phyloP scores from a whole-genome alignment of 2,329 filamentous ascomycete species.

The Elsinoe arachidis region DNA sequence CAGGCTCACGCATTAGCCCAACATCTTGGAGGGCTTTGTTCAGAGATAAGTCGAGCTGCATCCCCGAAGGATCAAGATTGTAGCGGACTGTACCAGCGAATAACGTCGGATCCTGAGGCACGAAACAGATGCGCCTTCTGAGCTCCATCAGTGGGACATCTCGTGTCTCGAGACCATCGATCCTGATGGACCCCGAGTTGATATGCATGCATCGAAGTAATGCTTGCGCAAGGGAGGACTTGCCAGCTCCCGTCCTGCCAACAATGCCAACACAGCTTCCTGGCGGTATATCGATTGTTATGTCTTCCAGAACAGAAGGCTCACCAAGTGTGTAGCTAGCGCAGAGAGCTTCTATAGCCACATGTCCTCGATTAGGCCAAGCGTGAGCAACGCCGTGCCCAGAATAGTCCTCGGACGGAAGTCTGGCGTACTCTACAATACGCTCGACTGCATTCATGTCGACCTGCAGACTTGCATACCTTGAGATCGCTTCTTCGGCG shows the following conservation, averaged over 20 bases:
- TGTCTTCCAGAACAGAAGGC: slow-evolving; percentile 40
- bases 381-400: slow-evolving; percentile 83
- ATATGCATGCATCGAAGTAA: slow-evolving; percentile 61
- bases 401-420: slow-evolving; percentile 77
- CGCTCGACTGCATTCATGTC: slow-evolving; percentile 62
- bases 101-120: slow-evolving; percentile 75
- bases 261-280: slow-evolving; percentile 76
- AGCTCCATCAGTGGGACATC: slow-evolving; percentile 67
- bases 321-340: slow-evolving; percentile 43
- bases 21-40: slow-evolving; percentile 65
- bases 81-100: slow-evolving; percentile 71
- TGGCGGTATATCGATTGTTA: slow-evolving; percentile 58
- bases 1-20: slow-evolving; percentile 44
- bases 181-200: slow-evolving; percentile 38
- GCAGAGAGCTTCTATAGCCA: slow-evolving; percentile 41
- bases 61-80: slow-evolving; percentile 63
- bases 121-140: slow-evolving; percentile 64
- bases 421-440: slow-evolving; percentile 83
- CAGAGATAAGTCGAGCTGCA: slow-evolving; percentile 49
- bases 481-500: background rate
- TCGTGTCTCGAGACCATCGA: slow-evolving; percentile 51
- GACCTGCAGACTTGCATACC: background rate
- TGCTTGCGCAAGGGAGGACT: slow-evolving; percentile 74
- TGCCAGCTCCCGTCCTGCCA: slow-evolving; percentile 75
- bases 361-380: slow-evolving; percentile 79